Conservation (phyloP, 2,329 filamentous ascomycete genomes). For the Fulvia fulva region DNA sequence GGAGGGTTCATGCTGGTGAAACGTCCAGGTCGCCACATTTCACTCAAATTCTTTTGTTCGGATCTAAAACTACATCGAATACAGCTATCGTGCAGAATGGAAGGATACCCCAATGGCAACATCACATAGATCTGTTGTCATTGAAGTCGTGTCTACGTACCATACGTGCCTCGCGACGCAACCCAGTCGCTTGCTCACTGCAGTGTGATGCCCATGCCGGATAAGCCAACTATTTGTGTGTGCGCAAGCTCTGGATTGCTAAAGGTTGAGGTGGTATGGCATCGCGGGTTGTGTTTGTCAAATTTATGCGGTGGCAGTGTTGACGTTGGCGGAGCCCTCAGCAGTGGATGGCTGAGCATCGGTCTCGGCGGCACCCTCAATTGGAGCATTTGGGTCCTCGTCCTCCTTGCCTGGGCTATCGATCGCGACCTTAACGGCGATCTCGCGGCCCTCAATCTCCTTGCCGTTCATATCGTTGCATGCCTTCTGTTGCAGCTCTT, state of each 20-base stretch:
- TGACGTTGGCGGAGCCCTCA: slow-evolving; percentile 34
- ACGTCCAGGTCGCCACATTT: neutral
- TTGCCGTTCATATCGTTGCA: slow-evolving; percentile 98
- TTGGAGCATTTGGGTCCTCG: slow-evolving; percentile 54
- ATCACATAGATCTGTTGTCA: slow-evolving; percentile 19
- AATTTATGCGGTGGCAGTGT: slow-evolving; percentile 26
- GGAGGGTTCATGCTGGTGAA: neutral
- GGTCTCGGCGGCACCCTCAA: slow-evolving; percentile 37
- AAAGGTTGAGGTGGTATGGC: slow-evolving; percentile 12
- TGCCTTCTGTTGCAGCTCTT: slow-evolving; percentile 96
- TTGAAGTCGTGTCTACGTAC: slow-evolving; percentile 16
- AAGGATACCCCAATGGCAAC: slow-evolving; percentile 15
- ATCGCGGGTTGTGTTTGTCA: slow-evolving; percentile 3
- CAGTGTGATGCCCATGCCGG: slow-evolving; percentile 22
- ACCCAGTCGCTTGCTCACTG: slow-evolving; percentile 14
- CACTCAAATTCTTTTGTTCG: slow-evolving; percentile 12
- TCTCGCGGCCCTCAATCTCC: slow-evolving; percentile 97
- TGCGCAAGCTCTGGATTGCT: slow-evolving; percentile 11
- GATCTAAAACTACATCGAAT: slow-evolving; percentile 26
- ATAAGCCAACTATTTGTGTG: slow-evolving; percentile 19
- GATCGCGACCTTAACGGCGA: slow-evolving; percentile 99
- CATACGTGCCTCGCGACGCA: slow-evolving; percentile 14
- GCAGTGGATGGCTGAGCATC: slow-evolving; percentile 32
- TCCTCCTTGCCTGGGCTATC: slow-evolving; percentile 99
- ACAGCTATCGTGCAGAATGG: slow-evolving; percentile 22